Evolutionary conservation across 2,329 filamentous ascomycete genomes (phyloP).

Genomic region (Neofusicoccum cordaticola): DNA sequence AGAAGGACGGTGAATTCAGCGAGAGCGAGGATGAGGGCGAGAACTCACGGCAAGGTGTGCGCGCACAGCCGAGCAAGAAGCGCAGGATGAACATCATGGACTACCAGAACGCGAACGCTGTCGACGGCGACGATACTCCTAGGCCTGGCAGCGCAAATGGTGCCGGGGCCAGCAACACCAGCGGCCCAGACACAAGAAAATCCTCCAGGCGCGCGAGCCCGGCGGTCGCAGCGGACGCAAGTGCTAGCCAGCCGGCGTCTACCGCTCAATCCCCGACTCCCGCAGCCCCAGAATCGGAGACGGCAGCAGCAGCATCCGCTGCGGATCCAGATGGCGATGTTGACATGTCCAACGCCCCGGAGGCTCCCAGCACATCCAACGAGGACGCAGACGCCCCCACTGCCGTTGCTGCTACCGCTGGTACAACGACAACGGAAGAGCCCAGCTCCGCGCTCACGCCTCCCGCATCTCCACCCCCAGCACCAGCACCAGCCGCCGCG

Average conservation of each 20-base stretch:
- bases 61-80: constrained; percentile 48
- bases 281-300: not conserved
- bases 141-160: constrained; percentile 21
- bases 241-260: not conserved
- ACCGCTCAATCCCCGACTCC: not conserved
- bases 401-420: not conserved
- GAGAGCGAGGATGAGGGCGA: constrained; percentile 86
- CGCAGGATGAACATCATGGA: constrained; percentile 61
- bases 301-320: not conserved
- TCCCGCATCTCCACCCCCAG: constrained; percentile 10
- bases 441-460: constrained; percentile 10
- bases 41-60: constrained; percentile 71
- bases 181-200: constrained; percentile 28
- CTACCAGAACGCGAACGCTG: constrained; percentile 54
- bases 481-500: not conserved
- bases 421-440: not conserved
- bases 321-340: constrained; percentile 20
- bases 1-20: constrained; percentile 70
- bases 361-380: not conserved
- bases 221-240: not conserved
- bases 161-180: constrained; percentile 30
- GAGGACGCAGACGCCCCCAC: not conserved
- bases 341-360: constrained; percentile 20
- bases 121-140: constrained; percentile 28
- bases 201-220: constrained; percentile 24